Conservation (phyloP, 192 early-diverging fungal genomes). For the Backusella tuberculispora region DNA sequence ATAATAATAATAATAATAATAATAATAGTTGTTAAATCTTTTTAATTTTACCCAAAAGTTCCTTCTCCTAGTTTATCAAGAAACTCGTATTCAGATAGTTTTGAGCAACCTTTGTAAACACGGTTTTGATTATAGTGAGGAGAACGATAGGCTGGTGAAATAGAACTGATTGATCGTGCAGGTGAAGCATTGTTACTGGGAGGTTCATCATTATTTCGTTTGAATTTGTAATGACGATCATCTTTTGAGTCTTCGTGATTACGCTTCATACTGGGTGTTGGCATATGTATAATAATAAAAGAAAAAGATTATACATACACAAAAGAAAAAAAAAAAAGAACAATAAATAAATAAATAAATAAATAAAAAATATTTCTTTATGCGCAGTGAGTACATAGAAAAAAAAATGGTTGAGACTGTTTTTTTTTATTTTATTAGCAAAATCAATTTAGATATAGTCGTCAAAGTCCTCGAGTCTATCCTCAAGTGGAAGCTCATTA, state of each 20-base stretch:
- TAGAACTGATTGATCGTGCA: constrained; percentile 3
- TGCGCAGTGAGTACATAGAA: not conserved
- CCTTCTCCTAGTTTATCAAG: constrained; percentile 92
- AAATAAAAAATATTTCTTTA: not conserved
- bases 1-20: no score
- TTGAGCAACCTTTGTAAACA: constrained; percentile 67
- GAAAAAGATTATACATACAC: not conserved
- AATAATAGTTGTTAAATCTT: not conserved
- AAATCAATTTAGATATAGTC: not conserved
- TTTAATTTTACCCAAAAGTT: constrained; percentile 84
- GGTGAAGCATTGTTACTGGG: constrained; percentile 11
- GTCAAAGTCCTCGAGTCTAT: constrained; percentile 24
- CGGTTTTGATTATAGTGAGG: not conserved
- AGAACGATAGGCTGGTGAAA: constrained; percentile 23
- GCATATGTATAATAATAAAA: no score
- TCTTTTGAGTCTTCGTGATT: constrained; percentile 18
- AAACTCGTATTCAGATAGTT: constrained; percentile 81
- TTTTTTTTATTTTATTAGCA: not conserved
- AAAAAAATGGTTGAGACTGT: constrained; percentile 7
- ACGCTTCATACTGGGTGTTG: not conserved
- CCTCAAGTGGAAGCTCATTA: constrained; percentile 23
- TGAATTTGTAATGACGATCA: not conserved
- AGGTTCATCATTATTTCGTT: not conserved
- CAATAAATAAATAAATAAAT: not conserved
- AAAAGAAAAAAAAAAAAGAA: not conserved